These are phyloP conservation scores for Sugiyamaella japonica DNA, from an alignment of 1,139 yeast species.

Conservation along the genomic window DNA sequence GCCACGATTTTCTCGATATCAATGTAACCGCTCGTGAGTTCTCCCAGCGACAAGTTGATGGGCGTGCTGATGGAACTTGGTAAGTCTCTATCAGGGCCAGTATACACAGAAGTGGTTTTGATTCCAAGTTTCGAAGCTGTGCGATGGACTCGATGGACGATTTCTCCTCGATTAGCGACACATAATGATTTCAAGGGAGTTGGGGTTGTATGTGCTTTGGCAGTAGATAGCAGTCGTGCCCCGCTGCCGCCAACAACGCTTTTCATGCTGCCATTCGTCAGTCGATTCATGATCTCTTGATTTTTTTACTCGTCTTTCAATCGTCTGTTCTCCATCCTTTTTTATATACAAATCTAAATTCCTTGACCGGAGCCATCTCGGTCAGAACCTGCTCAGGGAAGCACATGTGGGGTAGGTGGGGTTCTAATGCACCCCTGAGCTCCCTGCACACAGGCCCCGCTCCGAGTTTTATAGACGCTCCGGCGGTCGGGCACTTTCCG, in stretches of 20 bases:
- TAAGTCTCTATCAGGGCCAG: slow-evolving; percentile 47
- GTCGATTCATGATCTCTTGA: slow-evolving; percentile 1
- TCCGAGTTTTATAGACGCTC: neutral
- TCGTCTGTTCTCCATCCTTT: neutral
- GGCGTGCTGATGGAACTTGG: slow-evolving; percentile 45
- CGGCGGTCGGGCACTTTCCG: neutral
- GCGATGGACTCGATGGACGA: slow-evolving; percentile 47
- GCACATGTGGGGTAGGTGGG: neutral
- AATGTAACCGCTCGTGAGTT: slow-evolving; percentile 47
- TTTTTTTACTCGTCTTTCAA: too few species aligned
- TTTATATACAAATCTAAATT: neutral
- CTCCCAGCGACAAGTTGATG: slow-evolving; percentile 43
- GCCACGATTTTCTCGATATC: slow-evolving; percentile 46
- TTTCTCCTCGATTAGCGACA: slow-evolving; percentile 52
- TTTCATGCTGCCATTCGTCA: slow-evolving; percentile 1
- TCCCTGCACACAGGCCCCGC: neutral
- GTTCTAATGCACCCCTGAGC: neutral
- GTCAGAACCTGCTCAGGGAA: neutral
- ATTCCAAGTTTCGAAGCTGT: slow-evolving; percentile 45
- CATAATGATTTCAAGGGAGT: slow-evolving; percentile 41
- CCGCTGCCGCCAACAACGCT: neutral
- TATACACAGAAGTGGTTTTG: slow-evolving; percentile 45
- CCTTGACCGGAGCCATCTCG: neutral
- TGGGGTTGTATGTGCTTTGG: slow-evolving; percentile 10
- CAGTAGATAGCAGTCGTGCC: neutral